A percentile compares a stretch with the other conserved stretches of the same genome.
These are phyloP conservation scores for Aspergillus mulundensis DNA, from an alignment of 495 filamentous ascomycete species.

Conservation along the genomic window DNA sequence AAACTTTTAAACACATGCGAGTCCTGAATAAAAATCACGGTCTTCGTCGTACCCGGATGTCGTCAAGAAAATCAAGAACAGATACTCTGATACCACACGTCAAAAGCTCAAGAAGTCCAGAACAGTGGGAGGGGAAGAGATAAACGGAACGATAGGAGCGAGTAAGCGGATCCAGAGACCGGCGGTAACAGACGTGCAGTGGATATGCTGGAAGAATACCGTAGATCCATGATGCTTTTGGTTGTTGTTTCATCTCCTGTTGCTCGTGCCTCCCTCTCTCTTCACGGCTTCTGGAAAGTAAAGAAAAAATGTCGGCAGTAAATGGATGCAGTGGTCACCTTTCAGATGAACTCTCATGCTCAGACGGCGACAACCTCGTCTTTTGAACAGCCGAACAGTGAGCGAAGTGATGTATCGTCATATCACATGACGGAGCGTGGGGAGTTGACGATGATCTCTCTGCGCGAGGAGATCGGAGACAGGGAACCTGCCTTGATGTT, in stretches of 20 bases:
- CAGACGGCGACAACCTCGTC: neutral
- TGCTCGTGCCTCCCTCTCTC: neutral
- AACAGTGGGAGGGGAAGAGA: slow-evolving; percentile 11
- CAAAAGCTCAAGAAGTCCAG: slow-evolving; percentile 16
- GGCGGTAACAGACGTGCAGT: neutral
- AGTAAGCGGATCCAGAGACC: slow-evolving; percentile 4
- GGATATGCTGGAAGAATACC: slow-evolving; percentile 1
- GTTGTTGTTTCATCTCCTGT: neutral
- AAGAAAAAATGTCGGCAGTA: neutral
- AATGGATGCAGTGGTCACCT: neutral
- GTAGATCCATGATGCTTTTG: neutral
- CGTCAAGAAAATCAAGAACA: slow-evolving; percentile 24
- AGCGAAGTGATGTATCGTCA: neutral
- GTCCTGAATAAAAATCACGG: slow-evolving; percentile 19
- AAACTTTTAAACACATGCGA: slow-evolving; percentile 15
- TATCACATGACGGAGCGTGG: slow-evolving; percentile 20
- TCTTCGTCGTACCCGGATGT: slow-evolving; percentile 14
- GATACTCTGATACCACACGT: slow-evolving; percentile 17
- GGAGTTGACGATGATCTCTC: slow-evolving; percentile 26
- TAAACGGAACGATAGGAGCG: slow-evolving; percentile 7
- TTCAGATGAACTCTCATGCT: neutral
- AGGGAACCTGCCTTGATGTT: slow-evolving; percentile 31
- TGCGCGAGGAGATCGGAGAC: slow-evolving; percentile 34
- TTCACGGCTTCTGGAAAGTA: neutral
- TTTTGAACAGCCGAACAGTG: neutral